These are phyloP conservation scores for Blastobotrys mokoenaii DNA, from an alignment of 805 yeast species.

Conservation along the genomic window DNA sequence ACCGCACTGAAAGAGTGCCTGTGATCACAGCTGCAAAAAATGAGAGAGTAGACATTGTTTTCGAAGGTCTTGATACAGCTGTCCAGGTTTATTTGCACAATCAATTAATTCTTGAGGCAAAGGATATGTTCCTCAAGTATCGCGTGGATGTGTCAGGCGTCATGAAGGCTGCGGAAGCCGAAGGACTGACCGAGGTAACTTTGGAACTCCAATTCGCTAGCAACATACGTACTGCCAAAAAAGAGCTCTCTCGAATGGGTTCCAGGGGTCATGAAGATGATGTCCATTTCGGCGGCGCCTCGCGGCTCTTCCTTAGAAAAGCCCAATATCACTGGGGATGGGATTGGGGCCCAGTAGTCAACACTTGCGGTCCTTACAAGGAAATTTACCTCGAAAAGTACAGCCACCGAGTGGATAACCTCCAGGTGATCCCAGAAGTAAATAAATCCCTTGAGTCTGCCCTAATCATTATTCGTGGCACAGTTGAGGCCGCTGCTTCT, in stretches of 20 bases:
- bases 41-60: constrained; percentile 8
- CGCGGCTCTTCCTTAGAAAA: constrained; percentile 38
- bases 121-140: constrained; percentile 3
- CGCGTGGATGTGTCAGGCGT: constrained; percentile 3
- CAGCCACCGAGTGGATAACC: constrained; percentile 16
- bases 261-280: background rate
- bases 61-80: constrained; percentile 16
- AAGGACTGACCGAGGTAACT: background rate
- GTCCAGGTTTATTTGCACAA: constrained; percentile 12
- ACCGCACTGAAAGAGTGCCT: constrained; percentile 15
- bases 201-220: constrained; percentile 11
- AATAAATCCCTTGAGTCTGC: background rate
- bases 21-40: constrained; percentile 6
- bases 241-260: constrained; percentile 9
- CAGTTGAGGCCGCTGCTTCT: constrained; percentile 1
- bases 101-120: background rate
- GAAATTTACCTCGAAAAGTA: constrained; percentile 29
- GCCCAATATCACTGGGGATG: constrained; percentile 49
- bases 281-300: constrained; percentile 33
- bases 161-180: background rate
- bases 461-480: background rate
- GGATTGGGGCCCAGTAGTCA: constrained; percentile 45
- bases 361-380: constrained; percentile 39
- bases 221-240: constrained; percentile 5
- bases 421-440: constrained; percentile 8